Evolutionary conservation across 192 early-diverging fungal genomes (phyloP), one percentile per base, ranked within the genome.

Genomic region (Jimgerdemannia lactiflua): DNA sequence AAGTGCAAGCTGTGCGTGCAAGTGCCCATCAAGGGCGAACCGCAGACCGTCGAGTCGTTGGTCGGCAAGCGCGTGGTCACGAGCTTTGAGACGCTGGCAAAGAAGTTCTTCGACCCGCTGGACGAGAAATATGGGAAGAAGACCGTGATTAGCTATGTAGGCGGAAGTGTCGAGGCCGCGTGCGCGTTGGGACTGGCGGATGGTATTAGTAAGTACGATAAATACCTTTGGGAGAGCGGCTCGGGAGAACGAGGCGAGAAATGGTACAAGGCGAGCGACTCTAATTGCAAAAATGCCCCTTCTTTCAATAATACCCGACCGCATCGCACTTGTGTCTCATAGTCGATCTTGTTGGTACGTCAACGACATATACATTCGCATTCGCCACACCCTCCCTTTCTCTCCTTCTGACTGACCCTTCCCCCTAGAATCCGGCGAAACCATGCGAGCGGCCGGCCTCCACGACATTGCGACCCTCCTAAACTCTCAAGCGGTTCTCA

Each of bases 371-470:
- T 2, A 41, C 3, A 44, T 11, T 66, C 39, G 0, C 11, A 44
- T 8, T 18, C 8, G n/a, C 3, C 40, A 49, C 6, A 4, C 49
- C 7, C 39, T 39, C 11, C 18, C 69, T 17, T 71, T 8, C 29
- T 67, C 10, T 44, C 42, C 67, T 74, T 81, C 71, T 91, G 19
- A 87, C 87, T 81, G 29, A 29, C 29, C 29, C 29, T 29, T 29
- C 29, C 74, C 89, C 42, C 89, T 93, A 65, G 97, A 98, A 86
- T 95, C 95, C 20, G 98, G 98, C 73, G 97, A 99, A 72, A 99
- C 98, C n/a, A 99, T 99, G 98, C 90, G 95, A 65, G 98, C 96
- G 20, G 98, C 98, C 18, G 96, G 96, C n/a, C 89, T 99, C 20
- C 92, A 95, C 79, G 90, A 92, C 68, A 96, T 99, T 64, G 88